phyloP scores from a whole-genome alignment of 2,329 filamentous ascomycete species.

The Ophiostoma ulmi region DNA sequence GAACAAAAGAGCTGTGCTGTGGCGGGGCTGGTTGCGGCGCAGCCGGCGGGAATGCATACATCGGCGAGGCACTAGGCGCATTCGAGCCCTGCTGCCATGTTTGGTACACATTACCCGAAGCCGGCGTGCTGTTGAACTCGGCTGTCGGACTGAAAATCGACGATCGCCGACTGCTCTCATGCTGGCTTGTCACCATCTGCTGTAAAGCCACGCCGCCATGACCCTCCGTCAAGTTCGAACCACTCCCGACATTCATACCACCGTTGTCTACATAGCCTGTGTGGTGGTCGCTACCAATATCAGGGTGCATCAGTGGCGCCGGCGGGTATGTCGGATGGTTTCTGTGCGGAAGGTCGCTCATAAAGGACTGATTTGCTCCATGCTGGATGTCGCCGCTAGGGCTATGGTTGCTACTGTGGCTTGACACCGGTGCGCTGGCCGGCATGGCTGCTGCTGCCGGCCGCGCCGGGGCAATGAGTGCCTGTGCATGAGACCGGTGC shows the following conservation, averaged over 20 bases:
- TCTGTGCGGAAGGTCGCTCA: constrained; percentile 44
- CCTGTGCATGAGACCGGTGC: constrained; percentile 30
- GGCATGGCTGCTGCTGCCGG: constrained; percentile 6
- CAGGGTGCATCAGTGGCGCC: constrained; percentile 41
- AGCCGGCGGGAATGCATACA: constrained; percentile 43
- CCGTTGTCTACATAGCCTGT: constrained; percentile 38
- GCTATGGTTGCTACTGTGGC: constrained; percentile 37
- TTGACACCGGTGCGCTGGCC: constrained; percentile 13
- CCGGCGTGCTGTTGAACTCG: constrained; percentile 43
- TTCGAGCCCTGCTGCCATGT: constrained; percentile 44
- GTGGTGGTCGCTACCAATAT: constrained; percentile 40
- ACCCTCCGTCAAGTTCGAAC: constrained; percentile 3
- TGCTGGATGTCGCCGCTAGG: constrained; percentile 27
- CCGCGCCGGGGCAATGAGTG: constrained; percentile 33
- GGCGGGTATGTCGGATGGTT: constrained; percentile 36
- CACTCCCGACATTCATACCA: constrained; percentile 28
- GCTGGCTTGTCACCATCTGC: constrained; percentile 44
- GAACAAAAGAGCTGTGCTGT: constrained; percentile 29
- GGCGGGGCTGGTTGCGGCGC: constrained; percentile 7
- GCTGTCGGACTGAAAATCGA: constrained; percentile 41
- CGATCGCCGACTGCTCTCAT: constrained; percentile 44
- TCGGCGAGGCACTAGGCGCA: constrained; percentile 38
- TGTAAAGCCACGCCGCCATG: constrained; percentile 38
- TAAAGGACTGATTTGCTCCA: constrained; percentile 29
- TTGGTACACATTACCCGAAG: constrained; percentile 38